Percentiles rank a stretch among this genome's conserved stretches.
Evolutionary conservation across 371 early-diverging fungal genomes (phyloP).

Genomic region (Mortierella sp.): DNA sequence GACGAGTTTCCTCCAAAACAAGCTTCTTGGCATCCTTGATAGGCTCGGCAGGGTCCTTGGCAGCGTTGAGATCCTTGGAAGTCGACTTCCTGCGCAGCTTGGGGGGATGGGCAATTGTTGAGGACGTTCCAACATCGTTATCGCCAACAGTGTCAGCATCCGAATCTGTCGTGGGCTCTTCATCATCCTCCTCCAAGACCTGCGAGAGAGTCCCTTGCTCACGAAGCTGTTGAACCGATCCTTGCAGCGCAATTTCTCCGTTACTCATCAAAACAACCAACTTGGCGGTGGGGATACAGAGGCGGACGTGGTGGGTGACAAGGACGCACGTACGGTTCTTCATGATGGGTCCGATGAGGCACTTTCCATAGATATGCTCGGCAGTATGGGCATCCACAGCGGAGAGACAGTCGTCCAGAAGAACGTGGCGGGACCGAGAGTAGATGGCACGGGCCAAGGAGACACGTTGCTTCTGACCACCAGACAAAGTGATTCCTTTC

Average conservation of each 20-base stretch:
- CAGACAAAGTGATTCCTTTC: constrained; percentile 82
- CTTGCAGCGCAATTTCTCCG: constrained; percentile 65
- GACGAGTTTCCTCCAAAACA: constrained; percentile 63
- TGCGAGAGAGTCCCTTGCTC: constrained; percentile 58
- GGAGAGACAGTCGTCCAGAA: constrained; percentile 89
- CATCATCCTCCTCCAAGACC: constrained; percentile 65
- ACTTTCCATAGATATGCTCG: constrained; percentile 81
- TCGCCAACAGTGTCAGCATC: constrained; percentile 41
- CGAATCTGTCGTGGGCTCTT: constrained; percentile 37
- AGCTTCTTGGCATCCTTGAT: constrained; percentile 61
- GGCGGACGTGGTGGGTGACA: constrained; percentile 90
- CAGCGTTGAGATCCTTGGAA: constrained; percentile 27
- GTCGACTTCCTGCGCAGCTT: constrained; percentile 47
- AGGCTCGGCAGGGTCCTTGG: constrained; percentile 12
- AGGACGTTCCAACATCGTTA: constrained; percentile 47
- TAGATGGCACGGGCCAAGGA: constrained; percentile 90
- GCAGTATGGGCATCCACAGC: constrained; percentile 93
- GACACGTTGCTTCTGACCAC: constrained; percentile 88
- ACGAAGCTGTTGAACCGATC: constrained; percentile 63
- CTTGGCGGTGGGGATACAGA: constrained; percentile 78
- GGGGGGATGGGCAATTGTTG: constrained; percentile 28
- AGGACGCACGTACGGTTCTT: constrained; percentile 84
- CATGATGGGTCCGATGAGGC: constrained; percentile 82
- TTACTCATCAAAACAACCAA: constrained; percentile 75
- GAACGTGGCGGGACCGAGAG: constrained; percentile 76